Evolutionary conservation across 2,329 filamentous ascomycete species (phyloP), one percentile per base, ranked within the genome.

Genomic region (Colletotrichum simmondsii): DNA sequence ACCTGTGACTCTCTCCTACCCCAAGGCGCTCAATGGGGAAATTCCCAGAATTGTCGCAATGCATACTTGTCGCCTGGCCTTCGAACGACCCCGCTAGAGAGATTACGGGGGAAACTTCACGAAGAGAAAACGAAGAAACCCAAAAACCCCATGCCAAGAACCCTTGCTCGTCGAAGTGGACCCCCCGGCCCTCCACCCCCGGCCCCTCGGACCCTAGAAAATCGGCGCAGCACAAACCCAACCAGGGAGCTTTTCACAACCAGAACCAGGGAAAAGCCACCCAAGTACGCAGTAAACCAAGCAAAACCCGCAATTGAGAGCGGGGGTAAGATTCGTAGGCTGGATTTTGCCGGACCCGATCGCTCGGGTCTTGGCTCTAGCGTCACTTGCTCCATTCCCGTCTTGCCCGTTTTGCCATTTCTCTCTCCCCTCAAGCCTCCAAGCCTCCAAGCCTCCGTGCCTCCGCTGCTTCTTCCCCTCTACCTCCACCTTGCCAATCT

Each of bases 351-450:
- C 46, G 14, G 61, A 26, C 61, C 61, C 49, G 61, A 64, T 54
- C 49, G n/a, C 61, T 64, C 61, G 61, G 61, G 28, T 64, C 61
- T 64, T 64, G 61, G 61, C 61, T 35, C 42, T 64, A 64, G 61
- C 61, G 61, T 37, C 28, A 32, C 32, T 35, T n/a, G n/a, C 52
- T 26, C 52, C 52, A 49, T n/a, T 49, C 42, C 37, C 37, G 11
- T 5, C 35, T 37, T 2, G 35, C 14, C 16, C 16, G 42, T 4
- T 42, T 42, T 8, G 37, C 37, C 37, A 16, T 42, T 53, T 12
- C 12, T 4, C 16, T 7, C 53, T 24, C 6, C 53, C 53, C 6
- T 28, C 22, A 28, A 19, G 2, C 26, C 12, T 12, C 42, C 19
- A n/a, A 22, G n/a, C 32, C 11, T 35, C 32, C 32, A 11, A 5